Evolutionary conservation across 2,329 filamentous ascomycete genomes (phyloP).

Genomic region (Hypoxylon sp.): DNA sequence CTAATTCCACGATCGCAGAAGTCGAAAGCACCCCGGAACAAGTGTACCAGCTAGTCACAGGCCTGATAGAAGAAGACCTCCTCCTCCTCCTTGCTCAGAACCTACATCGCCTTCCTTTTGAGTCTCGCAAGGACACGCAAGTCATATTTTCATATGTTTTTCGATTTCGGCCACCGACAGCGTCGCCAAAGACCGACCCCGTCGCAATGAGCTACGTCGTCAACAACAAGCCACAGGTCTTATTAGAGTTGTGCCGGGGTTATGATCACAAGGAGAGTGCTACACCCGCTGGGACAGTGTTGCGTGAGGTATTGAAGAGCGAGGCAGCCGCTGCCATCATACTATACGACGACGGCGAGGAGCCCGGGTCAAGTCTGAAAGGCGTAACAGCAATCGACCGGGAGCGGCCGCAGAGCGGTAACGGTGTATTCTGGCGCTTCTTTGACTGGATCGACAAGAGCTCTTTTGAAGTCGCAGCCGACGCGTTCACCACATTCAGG

Average conservation of each 20-base stretch:
- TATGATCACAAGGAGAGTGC: slow-evolving; percentile 93
- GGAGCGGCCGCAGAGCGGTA: slow-evolving; percentile 78
- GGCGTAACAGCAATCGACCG: slow-evolving; percentile 83
- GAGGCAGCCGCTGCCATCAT: slow-evolving; percentile 92
- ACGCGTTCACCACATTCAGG: slow-evolving; percentile 97
- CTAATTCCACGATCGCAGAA: slow-evolving; percentile 65
- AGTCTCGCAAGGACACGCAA: slow-evolving; percentile 94
- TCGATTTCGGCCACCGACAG: slow-evolving; percentile 81
- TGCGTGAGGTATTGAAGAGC: slow-evolving; percentile 89
- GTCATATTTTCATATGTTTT: slow-evolving; percentile 96
- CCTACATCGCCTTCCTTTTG: slow-evolving; percentile 89
- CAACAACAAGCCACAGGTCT: slow-evolving; percentile 84
- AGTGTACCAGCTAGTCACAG: slow-evolving; percentile 85
- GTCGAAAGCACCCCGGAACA: slow-evolving; percentile 87
- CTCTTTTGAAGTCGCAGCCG: slow-evolving; percentile 95
- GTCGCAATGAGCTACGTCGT: slow-evolving; percentile 90
- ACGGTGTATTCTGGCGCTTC: slow-evolving; percentile 95
- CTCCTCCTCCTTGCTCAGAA: slow-evolving; percentile 85
- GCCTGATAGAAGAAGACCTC: slow-evolving; percentile 89
- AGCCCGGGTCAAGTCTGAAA: slow-evolving; percentile 76
- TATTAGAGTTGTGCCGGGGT: slow-evolving; percentile 87
- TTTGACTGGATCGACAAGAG: slow-evolving; percentile 98
- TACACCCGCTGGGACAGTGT: slow-evolving; percentile 87
- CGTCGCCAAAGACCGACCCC: slow-evolving; percentile 77
- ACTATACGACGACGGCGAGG: slow-evolving; percentile 87